A percentile compares a stretch with the other conserved stretches of the same genome.
These are phyloP conservation scores for Amphicarpaea edgeworthii DNA, from an alignment of 306 rosid genomes.

Conservation along the genomic window DNA sequence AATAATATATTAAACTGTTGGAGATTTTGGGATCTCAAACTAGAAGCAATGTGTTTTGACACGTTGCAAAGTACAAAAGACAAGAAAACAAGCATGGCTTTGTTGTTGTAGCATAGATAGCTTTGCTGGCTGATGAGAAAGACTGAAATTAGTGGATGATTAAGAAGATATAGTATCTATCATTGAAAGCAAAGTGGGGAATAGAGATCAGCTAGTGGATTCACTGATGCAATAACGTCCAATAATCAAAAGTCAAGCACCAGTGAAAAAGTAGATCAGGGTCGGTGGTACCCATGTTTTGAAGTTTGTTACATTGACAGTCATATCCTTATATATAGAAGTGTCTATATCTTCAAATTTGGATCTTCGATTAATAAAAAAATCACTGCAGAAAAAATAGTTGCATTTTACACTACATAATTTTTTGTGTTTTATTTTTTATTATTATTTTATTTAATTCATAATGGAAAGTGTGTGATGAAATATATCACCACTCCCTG, in stretches of 20 bases:
- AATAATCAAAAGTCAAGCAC: conserved; percentile 57
- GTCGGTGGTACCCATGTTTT: conserved; percentile 42
- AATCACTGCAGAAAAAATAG: too few species aligned
- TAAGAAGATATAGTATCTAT: conserved; percentile 43
- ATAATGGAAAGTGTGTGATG: too few species aligned
- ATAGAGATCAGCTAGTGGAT: conserved; percentile 62
- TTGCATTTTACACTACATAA: too few species aligned
- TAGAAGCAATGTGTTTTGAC: conserved; percentile 30
- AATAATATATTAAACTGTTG: too few species aligned
- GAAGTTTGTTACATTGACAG: conserved; percentile 37
- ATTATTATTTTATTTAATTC: too few species aligned
- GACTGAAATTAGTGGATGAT: conserved; percentile 56
- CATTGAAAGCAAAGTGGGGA: conserved; percentile 52
- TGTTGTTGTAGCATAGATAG: conserved; percentile 39
- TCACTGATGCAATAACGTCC: conserved; percentile 53
- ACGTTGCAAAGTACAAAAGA: conserved; percentile 43
- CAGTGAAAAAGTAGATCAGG: conserved; percentile 45
- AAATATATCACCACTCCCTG: too few species aligned
- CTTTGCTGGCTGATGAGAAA: conserved; percentile 48
- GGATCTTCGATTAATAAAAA: too few species aligned
- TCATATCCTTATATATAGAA: too few species aligned
- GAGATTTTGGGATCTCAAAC: conserved; percentile 14
- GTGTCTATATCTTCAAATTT: too few species aligned
- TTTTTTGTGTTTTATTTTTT: too few species aligned
- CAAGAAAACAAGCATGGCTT: conserved; percentile 35